Percentiles rank a stretch among this genome's conserved stretches.
phyloP scores from a whole-genome alignment of 2,329 filamentous ascomycete species.

The Claviceps maximensis region DNA sequence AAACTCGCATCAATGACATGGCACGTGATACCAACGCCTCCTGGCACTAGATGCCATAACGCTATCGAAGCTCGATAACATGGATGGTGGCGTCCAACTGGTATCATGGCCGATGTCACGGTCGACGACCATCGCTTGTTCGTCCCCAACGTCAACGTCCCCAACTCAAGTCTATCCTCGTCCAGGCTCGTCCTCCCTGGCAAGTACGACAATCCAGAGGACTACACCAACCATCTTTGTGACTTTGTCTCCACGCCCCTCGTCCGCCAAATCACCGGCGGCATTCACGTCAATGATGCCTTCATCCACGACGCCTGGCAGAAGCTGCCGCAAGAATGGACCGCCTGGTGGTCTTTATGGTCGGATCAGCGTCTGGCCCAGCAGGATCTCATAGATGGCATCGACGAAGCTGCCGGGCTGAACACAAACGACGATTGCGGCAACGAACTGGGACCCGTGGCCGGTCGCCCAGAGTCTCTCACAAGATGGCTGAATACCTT shows the following conservation, averaged over 20 bases:
- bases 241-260: conserved; percentile 15
- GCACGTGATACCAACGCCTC: not conserved
- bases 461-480: conserved; percentile 11
- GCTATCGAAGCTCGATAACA: too few species aligned
- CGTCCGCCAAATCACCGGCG: conserved; percentile 19
- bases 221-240: conserved; percentile 13
- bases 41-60: too few species aligned
- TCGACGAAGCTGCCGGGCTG: conserved; percentile 9
- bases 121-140: not conserved
- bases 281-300: conserved; percentile 22
- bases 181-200: conserved; percentile 9
- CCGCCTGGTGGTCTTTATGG: conserved; percentile 15
- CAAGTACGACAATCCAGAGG: conserved; percentile 8
- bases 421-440: not conserved
- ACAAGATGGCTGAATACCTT: conserved; percentile 12
- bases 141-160: not conserved
- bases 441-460: not conserved
- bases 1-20: too few species aligned
- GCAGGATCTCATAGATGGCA: conserved; percentile 17
- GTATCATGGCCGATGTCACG: not conserved
- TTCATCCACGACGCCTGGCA: conserved; percentile 18
- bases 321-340: conserved; percentile 18
- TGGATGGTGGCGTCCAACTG: not conserved
- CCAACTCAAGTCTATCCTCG: not conserved
- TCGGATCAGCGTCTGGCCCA: conserved; percentile 18